phyloP scores from a whole-genome alignment of 306 rosid genomes.

The Hippophae gyantsensis region DNA sequence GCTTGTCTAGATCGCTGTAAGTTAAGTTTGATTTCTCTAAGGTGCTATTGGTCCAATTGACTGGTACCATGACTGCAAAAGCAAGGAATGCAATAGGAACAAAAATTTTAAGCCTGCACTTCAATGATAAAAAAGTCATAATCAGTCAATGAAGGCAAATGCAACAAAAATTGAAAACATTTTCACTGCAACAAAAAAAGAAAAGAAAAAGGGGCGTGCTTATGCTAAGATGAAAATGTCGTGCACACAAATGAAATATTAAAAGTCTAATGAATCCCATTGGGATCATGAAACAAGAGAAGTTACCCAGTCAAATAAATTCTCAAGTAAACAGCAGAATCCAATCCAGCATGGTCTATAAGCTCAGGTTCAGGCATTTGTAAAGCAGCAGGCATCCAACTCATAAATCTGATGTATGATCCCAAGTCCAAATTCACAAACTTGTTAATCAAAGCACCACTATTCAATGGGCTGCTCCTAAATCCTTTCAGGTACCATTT shows the following conservation, averaged over 20 bases:
- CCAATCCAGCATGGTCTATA: conserved; percentile 85
- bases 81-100: conserved; percentile 72
- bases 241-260: neutral
- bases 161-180: neutral
- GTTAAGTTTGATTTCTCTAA: conserved; percentile 52
- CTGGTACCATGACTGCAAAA: conserved; percentile 78
- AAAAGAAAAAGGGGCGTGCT: too few species aligned
- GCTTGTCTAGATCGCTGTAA: conserved; percentile 74
- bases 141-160: conserved; percentile 17
- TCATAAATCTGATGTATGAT: conserved; percentile 63
- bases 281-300: conserved; percentile 2
- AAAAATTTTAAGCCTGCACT: conserved; percentile 83
- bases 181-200: too few species aligned
- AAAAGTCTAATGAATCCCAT: neutral
- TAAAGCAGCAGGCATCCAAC: conserved; percentile 91
- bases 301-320: conserved; percentile 83
- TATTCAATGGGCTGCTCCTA: conserved; percentile 60
- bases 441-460: conserved; percentile 59
- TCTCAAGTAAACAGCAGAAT: conserved; percentile 84
- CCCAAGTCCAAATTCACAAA: conserved; percentile 84
- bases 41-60: conserved; percentile 84
- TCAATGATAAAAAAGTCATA: conserved; percentile 10
- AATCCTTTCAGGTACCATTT: conserved; percentile 94
- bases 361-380: conserved; percentile 96
- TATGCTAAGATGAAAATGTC: too few species aligned